Conservation (phyloP, 2,329 filamentous ascomycete species). For the Ceratocystis cubensis region DNA sequence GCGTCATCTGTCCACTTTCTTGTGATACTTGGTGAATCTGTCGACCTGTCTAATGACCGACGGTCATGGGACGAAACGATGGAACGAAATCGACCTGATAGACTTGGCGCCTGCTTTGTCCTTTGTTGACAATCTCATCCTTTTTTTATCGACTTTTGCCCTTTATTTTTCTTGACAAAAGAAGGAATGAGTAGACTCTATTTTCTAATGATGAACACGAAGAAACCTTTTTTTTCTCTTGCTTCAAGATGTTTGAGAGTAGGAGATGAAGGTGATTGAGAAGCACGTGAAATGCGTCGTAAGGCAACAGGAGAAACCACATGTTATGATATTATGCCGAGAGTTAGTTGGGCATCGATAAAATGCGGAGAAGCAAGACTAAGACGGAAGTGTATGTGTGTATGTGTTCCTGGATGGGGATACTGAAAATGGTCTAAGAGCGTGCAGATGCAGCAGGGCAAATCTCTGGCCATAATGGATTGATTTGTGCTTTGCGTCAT, state of each 20-base stretch:
- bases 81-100: background rate
- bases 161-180: conserved; percentile 14
- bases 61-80: conserved; percentile 6
- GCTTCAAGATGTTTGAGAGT: background rate
- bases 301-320: background rate
- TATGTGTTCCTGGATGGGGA: background rate
- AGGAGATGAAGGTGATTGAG: background rate
- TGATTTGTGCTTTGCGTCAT: background rate
- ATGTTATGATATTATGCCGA: background rate
- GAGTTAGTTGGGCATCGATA: background rate
- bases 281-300: background rate
- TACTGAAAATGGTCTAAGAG: conserved; percentile 1
- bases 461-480: background rate
- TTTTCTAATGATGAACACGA: conserved; percentile 18
- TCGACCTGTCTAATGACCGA: background rate
- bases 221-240: conserved; percentile 14
- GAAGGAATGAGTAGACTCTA: conserved; percentile 17
- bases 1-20: conserved; percentile 8
- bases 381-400: background rate
- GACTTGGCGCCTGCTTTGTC: background rate
- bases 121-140: conserved; percentile 6
- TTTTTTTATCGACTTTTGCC: conserved; percentile 13
- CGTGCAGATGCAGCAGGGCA: background rate
- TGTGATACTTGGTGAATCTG: conserved; percentile 20
- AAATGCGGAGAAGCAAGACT: background rate